Evolutionary conservation across 306 rosid species (phyloP).

Genomic region (Fragaria iinumae): DNA sequence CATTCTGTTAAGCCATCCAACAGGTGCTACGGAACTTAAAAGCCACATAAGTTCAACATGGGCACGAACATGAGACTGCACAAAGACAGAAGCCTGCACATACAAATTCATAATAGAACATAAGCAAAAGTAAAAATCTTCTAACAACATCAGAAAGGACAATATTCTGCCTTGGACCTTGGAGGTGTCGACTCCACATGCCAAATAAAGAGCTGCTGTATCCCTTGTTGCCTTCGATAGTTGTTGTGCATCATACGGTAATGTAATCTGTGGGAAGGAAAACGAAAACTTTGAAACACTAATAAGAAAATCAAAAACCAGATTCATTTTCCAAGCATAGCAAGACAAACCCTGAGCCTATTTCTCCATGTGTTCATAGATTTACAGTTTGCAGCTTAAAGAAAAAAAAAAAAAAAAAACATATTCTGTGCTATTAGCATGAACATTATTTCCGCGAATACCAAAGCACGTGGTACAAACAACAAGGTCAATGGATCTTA

Average conservation of each 20-base stretch:
- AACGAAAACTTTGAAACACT: slow-evolving; percentile 10
- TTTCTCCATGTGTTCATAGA: background rate
- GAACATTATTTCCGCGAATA: background rate
- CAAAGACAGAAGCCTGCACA: slow-evolving; percentile 87
- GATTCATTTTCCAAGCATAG: background rate
- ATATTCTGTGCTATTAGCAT: background rate
- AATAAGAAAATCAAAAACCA: background rate
- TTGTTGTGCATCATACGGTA: slow-evolving; percentile 72
- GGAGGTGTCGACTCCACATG: slow-evolving; percentile 90
- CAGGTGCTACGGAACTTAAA: slow-evolving; percentile 80
- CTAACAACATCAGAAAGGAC: slow-evolving; percentile 8
- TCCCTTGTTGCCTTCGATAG: slow-evolving; percentile 74
- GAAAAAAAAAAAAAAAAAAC: background rate
- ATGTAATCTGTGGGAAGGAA: slow-evolving; percentile 56
- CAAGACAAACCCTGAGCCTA: background rate
- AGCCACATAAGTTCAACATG: slow-evolving; percentile 98
- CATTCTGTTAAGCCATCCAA: slow-evolving; percentile 93
- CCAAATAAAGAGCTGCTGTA: slow-evolving; percentile 95
- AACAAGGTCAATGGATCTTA: too few species aligned
- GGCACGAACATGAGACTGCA: slow-evolving; percentile 95
- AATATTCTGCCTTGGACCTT: slow-evolving; percentile 52
- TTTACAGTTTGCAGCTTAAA: background rate
- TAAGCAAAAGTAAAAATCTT: slow-evolving; percentile 19
- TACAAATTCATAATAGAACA: slow-evolving; percentile 21
- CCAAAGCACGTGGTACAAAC: too few species aligned